These are phyloP conservation scores for Candida michaelii DNA, from an alignment of 805 yeast species.

Conservation along the genomic window DNA sequence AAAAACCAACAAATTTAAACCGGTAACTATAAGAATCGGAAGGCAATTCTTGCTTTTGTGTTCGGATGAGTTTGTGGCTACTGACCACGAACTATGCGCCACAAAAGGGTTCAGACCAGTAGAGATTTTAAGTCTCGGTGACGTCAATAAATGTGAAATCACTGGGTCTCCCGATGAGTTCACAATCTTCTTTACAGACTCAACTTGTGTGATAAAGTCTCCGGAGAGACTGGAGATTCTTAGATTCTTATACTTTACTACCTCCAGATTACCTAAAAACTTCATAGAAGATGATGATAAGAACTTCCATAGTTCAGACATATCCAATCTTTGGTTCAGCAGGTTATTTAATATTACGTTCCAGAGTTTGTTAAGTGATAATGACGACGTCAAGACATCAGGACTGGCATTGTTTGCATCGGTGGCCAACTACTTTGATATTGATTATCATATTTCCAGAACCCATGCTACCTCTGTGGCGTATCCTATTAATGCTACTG, in stretches of 20 bases:
- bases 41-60: constrained; percentile 62
- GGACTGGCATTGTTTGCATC: constrained; percentile 65
- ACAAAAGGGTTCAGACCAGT: constrained; percentile 34
- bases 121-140: constrained; percentile 32
- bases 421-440: constrained; percentile 55
- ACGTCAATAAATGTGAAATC: constrained; percentile 37
- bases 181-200: constrained; percentile 29
- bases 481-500: constrained; percentile 66
- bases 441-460: constrained; percentile 59
- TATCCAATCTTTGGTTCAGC: constrained; percentile 47
- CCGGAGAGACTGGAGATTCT: constrained; percentile 57
- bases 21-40: constrained; percentile 68
- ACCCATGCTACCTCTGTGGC: constrained; percentile 58
- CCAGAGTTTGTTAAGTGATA: constrained; percentile 63
- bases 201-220: constrained; percentile 31
- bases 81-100: constrained; percentile 20
- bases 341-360: constrained; percentile 63
- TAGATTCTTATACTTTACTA: constrained; percentile 66
- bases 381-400: constrained; percentile 58
- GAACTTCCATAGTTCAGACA: constrained; percentile 14
- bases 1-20: constrained; percentile 49
- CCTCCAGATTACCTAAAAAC: constrained; percentile 49
- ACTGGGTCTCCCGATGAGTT: constrained; percentile 34
- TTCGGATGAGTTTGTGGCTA: constrained; percentile 21
- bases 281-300: constrained; percentile 21